Base-by-base conservation (phyloP, 163 green algal species). In the Scenedesmus sp. region DNA sequence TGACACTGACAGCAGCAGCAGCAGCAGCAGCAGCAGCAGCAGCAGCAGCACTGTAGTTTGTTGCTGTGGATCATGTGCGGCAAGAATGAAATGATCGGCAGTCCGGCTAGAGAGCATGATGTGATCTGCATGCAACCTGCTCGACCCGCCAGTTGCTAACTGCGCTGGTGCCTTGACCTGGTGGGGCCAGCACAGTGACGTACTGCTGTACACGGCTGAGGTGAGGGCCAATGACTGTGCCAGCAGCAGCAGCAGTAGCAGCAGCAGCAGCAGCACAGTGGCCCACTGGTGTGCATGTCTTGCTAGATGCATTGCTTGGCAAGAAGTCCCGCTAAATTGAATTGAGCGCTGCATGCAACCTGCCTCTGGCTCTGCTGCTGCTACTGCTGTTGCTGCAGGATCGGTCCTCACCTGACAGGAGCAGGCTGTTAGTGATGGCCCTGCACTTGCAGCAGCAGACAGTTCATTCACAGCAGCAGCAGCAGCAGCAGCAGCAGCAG, bases 401-500 rank as follows among this genome's bases (percentile, higher is more conserved):
- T 23, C 70, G 23, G 23, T 79, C 70, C 5, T 79, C 70, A 79
- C 70, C 70, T 79, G 70, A 79, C 70, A 79, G 70, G 23, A 79
- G 70, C 23, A 46, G 70, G 70, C 23, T 52, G 70, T 23, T 79
- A 23, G 70, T 79, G 0, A 79, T 79, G 70, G 70, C 70, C 23
- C 86, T 73, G 34, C 62, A 90, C 8, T 46, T 84, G 34, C 77
- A 56, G 83, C 83, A 76, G 83, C 87, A 84, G 70, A 7, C 56
- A 8, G 15, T 23, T 77, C 77, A 56, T 18, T n/a, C 18, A 16
- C 55, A 87, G 13, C 76, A 91, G 76, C 73, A 91, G 59, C 70
- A 91, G 66, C 87, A 86, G 52, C 54, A 86, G 52, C 57, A 92
- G 57, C 88, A 92, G 76, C 77, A 88, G 88, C 88, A 88, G 88